Percentiles rank a stretch among this genome's conserved stretches.
Evolutionary conservation across 2,329 filamentous ascomycete genomes (phyloP).

Genomic region (Proliferodiscus dingleyae): DNA sequence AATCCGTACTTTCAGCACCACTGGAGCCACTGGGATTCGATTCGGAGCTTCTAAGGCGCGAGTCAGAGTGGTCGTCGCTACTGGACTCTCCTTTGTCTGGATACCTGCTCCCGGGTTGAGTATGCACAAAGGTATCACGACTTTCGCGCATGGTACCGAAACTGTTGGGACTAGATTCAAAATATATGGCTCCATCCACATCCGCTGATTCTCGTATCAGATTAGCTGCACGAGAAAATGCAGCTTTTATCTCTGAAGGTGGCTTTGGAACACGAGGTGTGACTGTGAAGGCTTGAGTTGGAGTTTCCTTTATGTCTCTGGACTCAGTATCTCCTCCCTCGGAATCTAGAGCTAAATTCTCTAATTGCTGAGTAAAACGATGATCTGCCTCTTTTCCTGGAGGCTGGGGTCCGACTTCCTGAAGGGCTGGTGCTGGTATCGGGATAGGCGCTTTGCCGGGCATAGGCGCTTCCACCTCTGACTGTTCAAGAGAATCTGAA

Average conservation of each 20-base stretch:
- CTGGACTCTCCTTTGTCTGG: not conserved
- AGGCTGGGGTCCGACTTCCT: too few species aligned
- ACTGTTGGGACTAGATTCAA: slow-evolving; percentile 4
- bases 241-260: not conserved
- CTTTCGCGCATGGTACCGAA: not conserved
- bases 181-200: slow-evolving; percentile 9
- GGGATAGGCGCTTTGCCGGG: too few species aligned
- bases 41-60: not conserved
- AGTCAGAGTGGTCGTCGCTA: not conserved
- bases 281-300: too few species aligned
- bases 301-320: not conserved
- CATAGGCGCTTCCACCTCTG: not conserved
- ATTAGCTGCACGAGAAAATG: slow-evolving; percentile 9
- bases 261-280: not conserved
- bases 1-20: not conserved
- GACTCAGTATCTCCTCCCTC: not conserved
- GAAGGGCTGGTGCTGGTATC: too few species aligned
- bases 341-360: not conserved
- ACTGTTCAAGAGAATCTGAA: not conserved
- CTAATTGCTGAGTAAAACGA: not conserved
- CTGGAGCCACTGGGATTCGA: not conserved
- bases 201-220: slow-evolving; percentile 9
- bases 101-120: not conserved
- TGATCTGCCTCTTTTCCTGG: not conserved
- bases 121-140: not conserved